phyloP scores from a whole-genome alignment of 208 protist species.

The Trypanosomatidae sp. region DNA sequence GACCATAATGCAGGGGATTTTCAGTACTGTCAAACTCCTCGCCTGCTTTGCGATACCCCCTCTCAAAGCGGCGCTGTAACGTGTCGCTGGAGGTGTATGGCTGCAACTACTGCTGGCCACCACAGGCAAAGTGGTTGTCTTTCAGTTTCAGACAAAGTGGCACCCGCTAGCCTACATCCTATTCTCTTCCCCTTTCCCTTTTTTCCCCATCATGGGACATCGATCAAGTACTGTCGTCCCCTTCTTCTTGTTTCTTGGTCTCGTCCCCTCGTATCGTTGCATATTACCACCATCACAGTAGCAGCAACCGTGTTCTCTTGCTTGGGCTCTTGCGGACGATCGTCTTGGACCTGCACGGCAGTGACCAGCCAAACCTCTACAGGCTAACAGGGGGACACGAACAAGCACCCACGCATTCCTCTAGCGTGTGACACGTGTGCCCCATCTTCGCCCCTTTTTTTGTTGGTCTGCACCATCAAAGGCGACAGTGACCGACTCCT shows the following conservation, averaged over 20 bases:
- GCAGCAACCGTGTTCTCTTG: not conserved
- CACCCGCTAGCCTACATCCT: not conserved
- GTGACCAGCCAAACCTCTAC: not conserved
- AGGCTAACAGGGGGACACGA: not conserved
- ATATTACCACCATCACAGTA: not conserved
- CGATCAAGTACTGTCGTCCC: not conserved
- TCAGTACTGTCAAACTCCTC: not conserved
- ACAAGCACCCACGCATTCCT: not conserved
- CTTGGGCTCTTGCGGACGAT: not conserved
- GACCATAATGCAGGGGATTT: not conserved
- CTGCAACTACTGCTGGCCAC: not conserved
- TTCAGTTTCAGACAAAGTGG: not conserved
- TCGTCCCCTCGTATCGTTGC: not conserved
- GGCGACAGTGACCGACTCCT: constrained; percentile 9
- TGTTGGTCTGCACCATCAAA: not conserved
- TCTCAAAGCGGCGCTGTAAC: not conserved
- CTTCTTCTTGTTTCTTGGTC: not conserved
- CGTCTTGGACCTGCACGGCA: not conserved
- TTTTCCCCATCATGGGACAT: not conserved
- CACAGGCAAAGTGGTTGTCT: not conserved
- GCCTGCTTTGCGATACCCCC: not conserved
- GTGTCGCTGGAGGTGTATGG: not conserved
- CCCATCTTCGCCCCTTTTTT: constrained; percentile 4
- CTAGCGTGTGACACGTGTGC: not conserved
- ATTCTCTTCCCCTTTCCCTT: not conserved